phyloP scores from a whole-genome alignment of 495 filamentous ascomycete genomes.

The Talaromyces thailandensis region DNA sequence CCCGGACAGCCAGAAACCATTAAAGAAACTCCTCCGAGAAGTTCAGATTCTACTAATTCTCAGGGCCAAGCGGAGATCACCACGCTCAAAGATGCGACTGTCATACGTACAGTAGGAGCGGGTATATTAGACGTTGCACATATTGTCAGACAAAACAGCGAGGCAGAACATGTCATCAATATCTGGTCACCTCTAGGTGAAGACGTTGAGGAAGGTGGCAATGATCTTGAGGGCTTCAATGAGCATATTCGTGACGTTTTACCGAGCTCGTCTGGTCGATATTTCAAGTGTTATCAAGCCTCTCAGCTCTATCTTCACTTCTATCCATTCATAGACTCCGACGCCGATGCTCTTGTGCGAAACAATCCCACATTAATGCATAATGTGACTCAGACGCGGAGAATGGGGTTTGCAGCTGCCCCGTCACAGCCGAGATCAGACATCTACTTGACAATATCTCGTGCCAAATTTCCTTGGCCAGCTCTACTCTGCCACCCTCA shows the following conservation, averaged over 20 bases:
- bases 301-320: conserved; percentile 70
- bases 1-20: conserved; percentile 18
- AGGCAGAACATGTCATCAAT: conserved; percentile 66
- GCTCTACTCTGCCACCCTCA: conserved; percentile 73
- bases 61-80: conserved; percentile 32
- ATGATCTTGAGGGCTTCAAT: conserved; percentile 58
- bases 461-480: conserved; percentile 64
- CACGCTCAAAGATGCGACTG: conserved; percentile 32
- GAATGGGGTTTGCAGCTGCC: conserved; percentile 92
- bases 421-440: conserved; percentile 82
- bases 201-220: conserved; percentile 42
- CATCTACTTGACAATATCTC: conserved; percentile 81
- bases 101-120: conserved; percentile 65
- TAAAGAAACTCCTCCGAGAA: conserved; percentile 38
- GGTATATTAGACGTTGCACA: conserved; percentile 74
- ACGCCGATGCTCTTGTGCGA: conserved; percentile 71
- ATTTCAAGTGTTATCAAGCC: conserved; percentile 58
- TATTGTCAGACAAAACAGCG: conserved; percentile 65
- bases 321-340: conserved; percentile 62
- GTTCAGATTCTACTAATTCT: conserved; percentile 48
- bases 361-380: conserved; percentile 84
- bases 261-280: conserved; percentile 61
- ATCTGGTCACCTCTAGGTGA: conserved; percentile 66
- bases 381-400: conserved; percentile 65
- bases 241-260: conserved; percentile 65